Conservation (phyloP, 495 filamentous ascomycete genomes). For the Annulohypoxylon moriforme region DNA sequence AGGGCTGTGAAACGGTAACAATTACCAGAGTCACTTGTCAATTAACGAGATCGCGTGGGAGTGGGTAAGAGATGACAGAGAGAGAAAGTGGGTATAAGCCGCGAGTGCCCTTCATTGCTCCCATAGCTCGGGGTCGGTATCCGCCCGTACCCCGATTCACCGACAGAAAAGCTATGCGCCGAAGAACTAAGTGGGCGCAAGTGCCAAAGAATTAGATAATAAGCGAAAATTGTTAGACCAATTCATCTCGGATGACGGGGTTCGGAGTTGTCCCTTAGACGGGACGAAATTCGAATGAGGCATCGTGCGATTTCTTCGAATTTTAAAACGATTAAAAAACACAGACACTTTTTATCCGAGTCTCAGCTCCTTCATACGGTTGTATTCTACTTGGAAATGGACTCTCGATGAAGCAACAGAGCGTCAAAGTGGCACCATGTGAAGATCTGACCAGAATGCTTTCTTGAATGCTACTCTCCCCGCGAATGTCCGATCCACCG, state of each 20-base stretch:
- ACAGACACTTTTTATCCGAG: not conserved
- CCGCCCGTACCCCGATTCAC: slow-evolving; percentile 32
- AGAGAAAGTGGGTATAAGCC: slow-evolving; percentile 17
- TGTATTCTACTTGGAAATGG: not conserved
- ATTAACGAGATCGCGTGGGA: slow-evolving; percentile 28
- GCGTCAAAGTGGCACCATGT: slow-evolving; percentile 34
- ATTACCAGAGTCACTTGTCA: not conserved
- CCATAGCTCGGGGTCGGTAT: slow-evolving; percentile 21
- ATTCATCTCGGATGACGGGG: slow-evolving; percentile 7
- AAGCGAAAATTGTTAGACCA: not conserved
- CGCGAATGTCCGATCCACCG: slow-evolving; percentile 33
- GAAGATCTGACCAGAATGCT: slow-evolving; percentile 39
- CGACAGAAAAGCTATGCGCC: slow-evolving; percentile 6
- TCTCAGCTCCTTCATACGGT: not conserved
- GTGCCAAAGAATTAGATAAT: not conserved
- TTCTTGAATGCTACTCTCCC: slow-evolving; percentile 25
- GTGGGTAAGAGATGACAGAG: slow-evolving; percentile 15
- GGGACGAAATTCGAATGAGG: slow-evolving; percentile 4
- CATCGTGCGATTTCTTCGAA: slow-evolving; percentile 12
- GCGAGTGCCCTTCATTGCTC: not conserved
- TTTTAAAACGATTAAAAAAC: not conserved
- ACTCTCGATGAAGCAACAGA: slow-evolving; percentile 7
- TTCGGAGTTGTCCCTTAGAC: slow-evolving; percentile 27
- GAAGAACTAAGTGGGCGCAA: not conserved
- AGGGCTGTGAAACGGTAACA: slow-evolving; percentile 14